Evolutionary conservation across 306 rosid genomes (phyloP).

Genomic region (Trifolium repens): DNA sequence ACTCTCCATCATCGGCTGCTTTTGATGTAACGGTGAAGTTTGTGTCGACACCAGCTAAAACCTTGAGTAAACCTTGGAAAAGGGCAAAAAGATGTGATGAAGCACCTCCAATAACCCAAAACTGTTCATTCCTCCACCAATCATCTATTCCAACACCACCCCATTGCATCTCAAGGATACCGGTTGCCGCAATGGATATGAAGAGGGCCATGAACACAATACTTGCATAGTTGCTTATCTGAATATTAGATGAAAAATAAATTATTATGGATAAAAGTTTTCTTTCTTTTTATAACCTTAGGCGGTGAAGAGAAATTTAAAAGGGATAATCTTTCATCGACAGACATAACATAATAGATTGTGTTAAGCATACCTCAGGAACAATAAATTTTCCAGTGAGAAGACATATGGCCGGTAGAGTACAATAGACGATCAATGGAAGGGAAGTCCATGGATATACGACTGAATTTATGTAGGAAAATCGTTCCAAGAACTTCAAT

Average conservation of each 20-base stretch:
- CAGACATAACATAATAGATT: not conserved
- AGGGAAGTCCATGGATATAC: conserved; percentile 93
- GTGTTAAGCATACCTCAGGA: conserved; percentile 89
- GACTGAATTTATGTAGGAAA: conserved; percentile 89
- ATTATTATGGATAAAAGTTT: not conserved
- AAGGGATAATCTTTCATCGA: not conserved
- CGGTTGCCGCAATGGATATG: conserved; percentile 86
- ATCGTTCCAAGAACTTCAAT: conserved; percentile 78
- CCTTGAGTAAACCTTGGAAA: conserved; percentile 90
- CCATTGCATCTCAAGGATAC: conserved; percentile 98
- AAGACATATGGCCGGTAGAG: conserved; percentile 92
- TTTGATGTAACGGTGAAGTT: conserved; percentile 94
- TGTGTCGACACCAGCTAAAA: conserved; percentile 91
- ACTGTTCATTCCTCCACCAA: conserved; percentile 99
- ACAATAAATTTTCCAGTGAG: conserved; percentile 92
- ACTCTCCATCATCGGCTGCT: conserved; percentile 94
- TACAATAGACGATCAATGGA: conserved; percentile 87
- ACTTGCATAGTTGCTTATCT: conserved; percentile 98
- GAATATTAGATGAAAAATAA: conserved; percentile 34
- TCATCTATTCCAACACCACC: conserved; percentile 91
- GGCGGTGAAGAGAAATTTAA: not conserved
- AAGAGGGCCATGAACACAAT: conserved; percentile 87
- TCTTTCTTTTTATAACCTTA: not conserved
- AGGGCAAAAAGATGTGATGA: conserved; percentile 94
- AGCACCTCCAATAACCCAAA: conserved; percentile 97